Conservation (phyloP, 1,139 yeast species). For the Sugiyamaella pinicola region DNA sequence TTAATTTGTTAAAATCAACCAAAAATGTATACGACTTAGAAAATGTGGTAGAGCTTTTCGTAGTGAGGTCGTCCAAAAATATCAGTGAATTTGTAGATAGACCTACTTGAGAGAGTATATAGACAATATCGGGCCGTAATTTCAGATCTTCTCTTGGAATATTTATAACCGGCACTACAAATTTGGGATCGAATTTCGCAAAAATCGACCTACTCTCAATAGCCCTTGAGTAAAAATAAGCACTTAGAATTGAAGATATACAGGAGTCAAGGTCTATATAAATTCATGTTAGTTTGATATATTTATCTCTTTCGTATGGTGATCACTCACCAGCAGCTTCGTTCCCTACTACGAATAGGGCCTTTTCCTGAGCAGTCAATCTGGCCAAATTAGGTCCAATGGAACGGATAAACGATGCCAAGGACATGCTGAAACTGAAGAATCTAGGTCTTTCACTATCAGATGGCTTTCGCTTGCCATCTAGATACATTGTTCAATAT, state of each 20-base stretch:
- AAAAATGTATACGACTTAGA: conserved; percentile 51
- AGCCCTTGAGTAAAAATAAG: conserved; percentile 53
- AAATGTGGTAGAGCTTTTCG: not conserved
- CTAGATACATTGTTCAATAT: no score
- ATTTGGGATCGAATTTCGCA: conserved; percentile 23
- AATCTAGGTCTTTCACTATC: not conserved
- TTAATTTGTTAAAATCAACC: conserved; percentile 82
- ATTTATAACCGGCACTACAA: conserved; percentile 67
- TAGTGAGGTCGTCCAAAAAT: conserved; percentile 65
- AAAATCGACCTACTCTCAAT: conserved; percentile 11
- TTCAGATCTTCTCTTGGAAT: conserved; percentile 66
- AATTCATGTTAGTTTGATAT: not conserved
- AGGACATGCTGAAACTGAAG: not conserved
- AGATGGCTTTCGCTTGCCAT: no score
- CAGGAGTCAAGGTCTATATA: conserved; percentile 86
- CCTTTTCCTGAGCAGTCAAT: conserved; percentile 16
- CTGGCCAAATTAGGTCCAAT: conserved; percentile 15
- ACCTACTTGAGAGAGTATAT: conserved; percentile 53
- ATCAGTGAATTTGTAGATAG: conserved; percentile 55
- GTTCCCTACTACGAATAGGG: conserved; percentile 70
- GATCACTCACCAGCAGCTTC: conserved; percentile 58
- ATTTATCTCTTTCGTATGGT: not conserved
- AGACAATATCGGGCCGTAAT: conserved; percentile 70
- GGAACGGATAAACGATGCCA: conserved; percentile 19
- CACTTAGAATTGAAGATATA: conserved; percentile 68